Conservation (phyloP, 139 green algal genomes). For the Eudorina sp. region DNA sequence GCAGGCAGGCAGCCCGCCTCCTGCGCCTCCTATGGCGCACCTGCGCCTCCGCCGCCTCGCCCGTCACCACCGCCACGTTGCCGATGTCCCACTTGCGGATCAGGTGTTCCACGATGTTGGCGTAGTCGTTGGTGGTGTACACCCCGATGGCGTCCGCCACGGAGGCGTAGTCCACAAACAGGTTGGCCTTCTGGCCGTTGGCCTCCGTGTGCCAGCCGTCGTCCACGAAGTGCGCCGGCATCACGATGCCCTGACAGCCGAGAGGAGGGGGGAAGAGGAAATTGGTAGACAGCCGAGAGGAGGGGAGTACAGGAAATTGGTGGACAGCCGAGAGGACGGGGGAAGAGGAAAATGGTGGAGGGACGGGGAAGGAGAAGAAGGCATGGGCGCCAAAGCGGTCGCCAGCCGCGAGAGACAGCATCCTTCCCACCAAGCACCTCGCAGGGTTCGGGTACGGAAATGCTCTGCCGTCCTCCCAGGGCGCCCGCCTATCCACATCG, state of each 20-base stretch:
- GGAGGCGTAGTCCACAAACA: conserved; percentile 94
- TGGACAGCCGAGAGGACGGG: no score
- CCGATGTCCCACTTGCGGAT: conserved; percentile 59
- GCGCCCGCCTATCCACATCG: no score
- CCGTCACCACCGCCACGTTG: conserved; percentile 20
- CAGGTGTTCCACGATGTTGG: conserved; percentile 95
- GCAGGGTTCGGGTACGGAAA: no score
- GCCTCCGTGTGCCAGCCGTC: conserved; percentile 83
- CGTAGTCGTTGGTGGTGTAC: conserved; percentile 93
- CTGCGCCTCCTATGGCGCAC: neutral
- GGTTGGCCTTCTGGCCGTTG: conserved; percentile 66
- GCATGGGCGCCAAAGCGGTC: no score
- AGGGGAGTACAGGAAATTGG: no score
- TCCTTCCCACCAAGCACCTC: no score
- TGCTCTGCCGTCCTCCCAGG: no score
- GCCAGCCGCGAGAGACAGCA: no score
- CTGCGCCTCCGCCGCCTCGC: conserved; percentile 74
- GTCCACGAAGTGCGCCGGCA: conserved; percentile 97
- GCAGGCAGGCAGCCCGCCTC: no score
- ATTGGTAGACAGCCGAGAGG: no score
- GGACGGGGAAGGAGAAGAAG: no score
- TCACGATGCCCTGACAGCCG: conserved; percentile 89
- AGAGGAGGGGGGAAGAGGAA: neutral
- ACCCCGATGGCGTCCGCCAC: conserved; percentile 91
- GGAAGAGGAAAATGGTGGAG: no score